phyloP scores from a whole-genome alignment of 495 filamentous ascomycete genomes.

The Annulohypoxylon bovei region DNA sequence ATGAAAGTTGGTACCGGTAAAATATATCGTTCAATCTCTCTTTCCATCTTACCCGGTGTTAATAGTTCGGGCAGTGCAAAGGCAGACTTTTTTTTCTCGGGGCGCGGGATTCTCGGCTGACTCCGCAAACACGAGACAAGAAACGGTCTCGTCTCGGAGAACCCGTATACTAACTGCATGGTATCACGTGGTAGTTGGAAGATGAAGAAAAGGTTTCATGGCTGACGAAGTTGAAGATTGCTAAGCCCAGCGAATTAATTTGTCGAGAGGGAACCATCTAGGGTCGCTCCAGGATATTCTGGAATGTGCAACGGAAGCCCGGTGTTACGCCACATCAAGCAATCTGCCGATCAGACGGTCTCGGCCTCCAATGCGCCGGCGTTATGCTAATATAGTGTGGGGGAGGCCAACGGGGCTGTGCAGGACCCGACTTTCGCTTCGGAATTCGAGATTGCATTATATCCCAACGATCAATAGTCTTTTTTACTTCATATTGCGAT shows the following conservation, averaged over 20 bases:
- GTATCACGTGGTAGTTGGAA: not conserved
- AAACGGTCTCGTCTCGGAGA: not conserved
- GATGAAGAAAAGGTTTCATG: not conserved
- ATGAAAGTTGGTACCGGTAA: not conserved
- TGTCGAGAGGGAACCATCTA: constrained; percentile 10
- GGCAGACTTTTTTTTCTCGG: not conserved
- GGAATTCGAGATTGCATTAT: not conserved
- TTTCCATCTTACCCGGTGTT: constrained; percentile 3
- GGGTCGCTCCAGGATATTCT: constrained; percentile 20
- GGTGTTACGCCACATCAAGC: constrained; percentile 7
- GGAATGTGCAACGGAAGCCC: constrained; percentile 23
- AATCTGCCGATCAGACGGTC: constrained; percentile 10
- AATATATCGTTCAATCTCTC: not conserved
- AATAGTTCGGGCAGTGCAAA: not conserved
- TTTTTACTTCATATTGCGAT: not conserved
- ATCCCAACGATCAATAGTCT: not conserved
- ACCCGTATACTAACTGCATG: not conserved
- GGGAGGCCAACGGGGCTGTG: constrained; percentile 36
- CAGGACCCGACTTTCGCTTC: constrained; percentile 26
- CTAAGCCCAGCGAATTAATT: not conserved
- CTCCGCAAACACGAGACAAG: not conserved
- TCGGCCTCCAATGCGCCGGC: constrained; percentile 4
- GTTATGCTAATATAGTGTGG: constrained; percentile 1
- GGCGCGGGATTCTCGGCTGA: not conserved
- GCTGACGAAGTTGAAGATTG: not conserved